A percentile compares a stretch with the other conserved stretches of the same genome.
Evolutionary conservation across 208 protist genomes (phyloP).

Genomic region (Balamuthia mandrillaris): DNA sequence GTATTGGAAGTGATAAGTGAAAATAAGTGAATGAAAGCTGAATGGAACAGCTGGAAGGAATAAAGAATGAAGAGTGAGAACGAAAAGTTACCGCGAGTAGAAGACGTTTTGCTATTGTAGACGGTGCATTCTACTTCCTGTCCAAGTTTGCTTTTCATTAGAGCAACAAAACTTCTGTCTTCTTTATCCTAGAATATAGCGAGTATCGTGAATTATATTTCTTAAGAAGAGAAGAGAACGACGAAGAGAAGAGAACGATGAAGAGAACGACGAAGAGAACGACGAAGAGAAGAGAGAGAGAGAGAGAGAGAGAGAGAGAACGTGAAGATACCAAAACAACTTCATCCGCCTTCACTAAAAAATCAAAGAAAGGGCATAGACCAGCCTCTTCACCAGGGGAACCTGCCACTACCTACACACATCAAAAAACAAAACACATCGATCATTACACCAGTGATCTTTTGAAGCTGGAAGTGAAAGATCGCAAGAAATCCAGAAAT

Average conservation of each 20-base stretch:
- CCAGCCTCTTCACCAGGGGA: not conserved
- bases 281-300: not conserved
- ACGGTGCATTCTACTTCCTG: not conserved
- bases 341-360: not conserved
- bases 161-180: not conserved
- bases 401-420: not conserved
- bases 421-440: too few species aligned
- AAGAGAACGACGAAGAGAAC: not conserved
- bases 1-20: not conserved
- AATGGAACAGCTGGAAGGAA: not conserved
- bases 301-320: too few species aligned
- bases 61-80: not conserved
- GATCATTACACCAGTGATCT: too few species aligned
- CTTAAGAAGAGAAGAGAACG: not conserved
- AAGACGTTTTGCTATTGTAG: not conserved
- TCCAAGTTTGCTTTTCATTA: not conserved
- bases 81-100: not conserved
- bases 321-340: not conserved
- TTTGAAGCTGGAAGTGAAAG: too few species aligned
- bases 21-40: not conserved
- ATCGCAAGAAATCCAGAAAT: too few species aligned
- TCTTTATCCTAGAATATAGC: not conserved
- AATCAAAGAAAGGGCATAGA: not conserved
- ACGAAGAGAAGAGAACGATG: not conserved
- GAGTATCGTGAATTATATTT: not conserved